Percentiles rank a stretch among this genome's conserved stretches.
phyloP scores from a whole-genome alignment of 2,329 filamentous ascomycete species.

The Colletotrichum incanum region DNA sequence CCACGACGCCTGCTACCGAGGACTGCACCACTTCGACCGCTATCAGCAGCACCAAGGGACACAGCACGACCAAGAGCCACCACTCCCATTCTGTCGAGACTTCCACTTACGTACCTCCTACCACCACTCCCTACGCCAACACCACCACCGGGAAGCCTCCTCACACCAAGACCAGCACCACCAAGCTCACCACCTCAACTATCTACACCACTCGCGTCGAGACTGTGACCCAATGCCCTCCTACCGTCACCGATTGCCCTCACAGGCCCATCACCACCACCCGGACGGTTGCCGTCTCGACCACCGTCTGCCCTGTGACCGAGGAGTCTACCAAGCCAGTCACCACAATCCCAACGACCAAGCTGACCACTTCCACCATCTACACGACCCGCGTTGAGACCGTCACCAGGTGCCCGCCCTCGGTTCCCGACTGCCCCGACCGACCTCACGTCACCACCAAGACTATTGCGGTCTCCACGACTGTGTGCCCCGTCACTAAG shows the following conservation, averaged over 20 bases:
- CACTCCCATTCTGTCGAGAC: too few relatives aligned
- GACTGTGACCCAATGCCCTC: conserved; percentile 70
- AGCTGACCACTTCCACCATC: conserved; percentile 43
- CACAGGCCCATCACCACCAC: conserved; percentile 55
- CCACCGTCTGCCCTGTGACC: conserved; percentile 60
- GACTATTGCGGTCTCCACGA: conserved; percentile 58
- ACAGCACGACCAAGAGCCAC: background rate
- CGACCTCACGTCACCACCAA: conserved; percentile 55
- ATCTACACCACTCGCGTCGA: conserved; percentile 60
- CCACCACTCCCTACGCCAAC: too few relatives aligned
- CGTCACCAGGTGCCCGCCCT: conserved; percentile 40
- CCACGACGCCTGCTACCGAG: conserved; percentile 10
- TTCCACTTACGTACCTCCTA: too few relatives aligned
- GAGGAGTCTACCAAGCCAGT: conserved; percentile 29
- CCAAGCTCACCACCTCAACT: conserved; percentile 52
- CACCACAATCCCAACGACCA: conserved; percentile 30
- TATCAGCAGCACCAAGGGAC: background rate
- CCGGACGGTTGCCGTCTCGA: conserved; percentile 52
- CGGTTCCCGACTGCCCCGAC: conserved; percentile 39
- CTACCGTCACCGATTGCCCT: conserved; percentile 57
- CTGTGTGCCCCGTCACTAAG: conserved; percentile 51
- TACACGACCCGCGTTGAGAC: conserved; percentile 43
- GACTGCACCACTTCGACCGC: background rate
- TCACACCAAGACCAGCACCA: conserved; percentile 7
- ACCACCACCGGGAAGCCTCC: conserved; percentile 14